Conservation (phyloP, 2,329 filamentous ascomycete species). For the Alternaria sp. region DNA sequence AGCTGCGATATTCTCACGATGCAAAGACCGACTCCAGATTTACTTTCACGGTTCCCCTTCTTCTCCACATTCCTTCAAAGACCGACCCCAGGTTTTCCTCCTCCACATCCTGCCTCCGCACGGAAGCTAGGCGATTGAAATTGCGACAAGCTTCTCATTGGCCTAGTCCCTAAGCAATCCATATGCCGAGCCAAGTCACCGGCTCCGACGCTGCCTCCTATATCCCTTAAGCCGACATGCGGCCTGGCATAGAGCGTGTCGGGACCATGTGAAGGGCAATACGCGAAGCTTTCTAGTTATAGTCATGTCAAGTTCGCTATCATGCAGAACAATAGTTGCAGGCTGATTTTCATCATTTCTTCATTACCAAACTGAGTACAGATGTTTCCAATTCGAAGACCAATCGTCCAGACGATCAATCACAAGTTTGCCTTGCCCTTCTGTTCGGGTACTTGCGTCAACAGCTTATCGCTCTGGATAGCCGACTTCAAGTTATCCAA, state of each 20-base stretch:
- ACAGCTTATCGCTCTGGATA: constrained; percentile 62
- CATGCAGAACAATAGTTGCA: neutral
- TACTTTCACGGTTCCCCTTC: neutral
- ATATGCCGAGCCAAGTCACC: neutral
- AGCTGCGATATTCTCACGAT: neutral
- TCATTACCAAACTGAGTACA: neutral
- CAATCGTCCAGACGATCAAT: neutral
- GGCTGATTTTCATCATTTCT: neutral
- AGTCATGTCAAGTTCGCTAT: neutral
- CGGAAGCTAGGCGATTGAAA: neutral
- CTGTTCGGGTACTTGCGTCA: constrained; percentile 69
- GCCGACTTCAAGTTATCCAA: constrained; percentile 64
- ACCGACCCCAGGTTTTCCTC: constrained; percentile 26
- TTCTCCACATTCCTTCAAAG: constrained; percentile 18
- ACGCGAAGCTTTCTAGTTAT: neutral
- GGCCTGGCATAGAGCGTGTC: neutral
- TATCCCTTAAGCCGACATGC: neutral
- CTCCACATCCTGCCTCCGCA: constrained; percentile 8
- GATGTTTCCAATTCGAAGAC: neutral
- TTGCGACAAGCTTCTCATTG: neutral
- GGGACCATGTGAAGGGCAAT: neutral
- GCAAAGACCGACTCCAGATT: constrained; percentile 13
- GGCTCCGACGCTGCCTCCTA: neutral
- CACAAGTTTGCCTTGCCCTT: constrained; percentile 48
- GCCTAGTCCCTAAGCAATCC: neutral